A percentile compares a stretch with the other conserved stretches of the same genome.
phyloP scores from a whole-genome alignment of 2,329 filamentous ascomycete species.

The Xylaria sp. region DNA sequence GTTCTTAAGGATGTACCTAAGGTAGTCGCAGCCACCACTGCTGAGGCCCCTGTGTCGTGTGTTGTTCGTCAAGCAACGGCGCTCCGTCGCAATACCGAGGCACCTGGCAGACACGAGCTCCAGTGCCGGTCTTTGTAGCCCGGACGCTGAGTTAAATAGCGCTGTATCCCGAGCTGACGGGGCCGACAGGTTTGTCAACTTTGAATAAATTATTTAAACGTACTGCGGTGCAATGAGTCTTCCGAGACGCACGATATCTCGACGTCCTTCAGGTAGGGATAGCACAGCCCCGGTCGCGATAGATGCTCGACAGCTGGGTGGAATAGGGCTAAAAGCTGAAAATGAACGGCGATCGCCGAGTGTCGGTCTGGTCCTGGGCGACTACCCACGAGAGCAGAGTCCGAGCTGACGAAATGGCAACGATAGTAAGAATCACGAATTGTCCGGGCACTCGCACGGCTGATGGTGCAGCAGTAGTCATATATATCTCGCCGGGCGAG shows the following conservation, averaged over 20 bases:
- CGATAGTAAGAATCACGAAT: slow-evolving; percentile 21
- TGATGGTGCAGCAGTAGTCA: slow-evolving; percentile 28
- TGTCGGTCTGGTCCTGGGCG: slow-evolving; percentile 32
- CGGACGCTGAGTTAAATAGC: not conserved
- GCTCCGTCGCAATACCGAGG: not conserved
- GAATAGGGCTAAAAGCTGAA: slow-evolving; percentile 37
- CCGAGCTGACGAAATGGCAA: slow-evolving; percentile 13
- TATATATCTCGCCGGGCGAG: slow-evolving; percentile 36
- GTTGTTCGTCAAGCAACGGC: not conserved
- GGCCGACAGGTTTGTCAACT: slow-evolving; percentile 10
- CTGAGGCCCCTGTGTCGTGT: not conserved
- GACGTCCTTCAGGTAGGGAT: slow-evolving; percentile 27
- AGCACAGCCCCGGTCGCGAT: slow-evolving; percentile 7
- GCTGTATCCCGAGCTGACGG: not conserved
- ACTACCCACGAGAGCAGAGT: not conserved
- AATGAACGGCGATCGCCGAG: slow-evolving; percentile 28
- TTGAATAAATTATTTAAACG: not conserved
- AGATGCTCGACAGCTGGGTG: slow-evolving; percentile 24
- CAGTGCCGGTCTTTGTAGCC: not conserved
- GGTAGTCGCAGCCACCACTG: slow-evolving; percentile 5
- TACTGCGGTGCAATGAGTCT: not conserved
- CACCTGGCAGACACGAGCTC: not conserved
- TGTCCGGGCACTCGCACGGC: slow-evolving; percentile 14
- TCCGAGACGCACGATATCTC: slow-evolving; percentile 30
- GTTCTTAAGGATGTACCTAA: not conserved